These are phyloP conservation scores for Fusarium pininemorale DNA, from an alignment of 2,329 filamentous ascomycete species.

Conservation along the genomic window DNA sequence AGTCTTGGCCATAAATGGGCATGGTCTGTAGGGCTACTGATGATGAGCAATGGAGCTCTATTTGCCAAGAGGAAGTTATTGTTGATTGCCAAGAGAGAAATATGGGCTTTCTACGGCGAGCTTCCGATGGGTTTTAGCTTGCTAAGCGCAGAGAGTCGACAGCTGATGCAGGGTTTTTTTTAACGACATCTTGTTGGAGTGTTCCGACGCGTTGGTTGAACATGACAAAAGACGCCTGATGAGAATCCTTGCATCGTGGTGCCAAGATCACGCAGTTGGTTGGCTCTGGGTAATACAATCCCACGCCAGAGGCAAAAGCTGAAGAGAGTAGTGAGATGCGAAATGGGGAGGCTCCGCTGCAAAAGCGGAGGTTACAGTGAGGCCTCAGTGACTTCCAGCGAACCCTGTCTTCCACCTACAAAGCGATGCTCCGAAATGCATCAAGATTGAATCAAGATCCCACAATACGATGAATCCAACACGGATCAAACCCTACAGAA, in stretches of 20 bases:
- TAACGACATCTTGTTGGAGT: background rate
- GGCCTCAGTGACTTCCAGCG: background rate
- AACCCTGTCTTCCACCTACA: background rate
- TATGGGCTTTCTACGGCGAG: background rate
- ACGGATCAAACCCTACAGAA: background rate
- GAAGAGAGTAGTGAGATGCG: background rate
- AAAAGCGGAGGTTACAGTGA: conserved; percentile 21
- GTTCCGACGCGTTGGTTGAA: conserved; percentile 13
- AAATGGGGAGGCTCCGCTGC: conserved; percentile 3
- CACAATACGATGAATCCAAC: background rate
- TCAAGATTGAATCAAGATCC: background rate
- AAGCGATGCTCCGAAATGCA: background rate
- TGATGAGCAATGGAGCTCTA: background rate
- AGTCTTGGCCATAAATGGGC: conserved; percentile 11
- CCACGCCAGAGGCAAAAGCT: background rate
- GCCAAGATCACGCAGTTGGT: conserved; percentile 1
- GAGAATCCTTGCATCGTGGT: conserved; percentile 1
- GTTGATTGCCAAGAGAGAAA: conserved; percentile 9
- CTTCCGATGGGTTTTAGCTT: background rate
- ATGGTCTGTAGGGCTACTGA: conserved; percentile 21
- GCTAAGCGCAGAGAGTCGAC: conserved; percentile 18
- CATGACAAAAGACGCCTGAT: background rate
- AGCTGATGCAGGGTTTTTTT: conserved; percentile 21
- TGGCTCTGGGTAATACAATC: background rate
- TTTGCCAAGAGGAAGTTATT: background rate